phyloP scores from a whole-genome alignment of 78 protist genomes.

The Creolimax fragrantissima region DNA sequence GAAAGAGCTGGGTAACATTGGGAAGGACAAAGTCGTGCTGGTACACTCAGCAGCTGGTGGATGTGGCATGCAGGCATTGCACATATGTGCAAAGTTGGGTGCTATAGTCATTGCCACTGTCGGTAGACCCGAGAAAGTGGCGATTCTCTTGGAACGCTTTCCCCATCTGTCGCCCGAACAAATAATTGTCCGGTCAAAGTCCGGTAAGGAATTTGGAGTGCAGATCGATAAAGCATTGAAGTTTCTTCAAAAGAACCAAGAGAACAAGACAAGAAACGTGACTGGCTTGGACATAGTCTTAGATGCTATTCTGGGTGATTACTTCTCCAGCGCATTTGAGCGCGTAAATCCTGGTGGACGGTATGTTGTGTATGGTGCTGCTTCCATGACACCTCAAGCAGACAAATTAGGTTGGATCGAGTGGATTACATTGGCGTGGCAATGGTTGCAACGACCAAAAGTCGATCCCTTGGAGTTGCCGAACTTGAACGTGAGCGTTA shows the following conservation, averaged over 20 bases:
- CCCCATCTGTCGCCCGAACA: background rate
- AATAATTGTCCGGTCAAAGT: background rate
- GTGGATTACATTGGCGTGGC: background rate
- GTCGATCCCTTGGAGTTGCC: background rate
- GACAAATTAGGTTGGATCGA: background rate
- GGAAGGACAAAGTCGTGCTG: background rate
- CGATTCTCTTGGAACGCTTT: background rate
- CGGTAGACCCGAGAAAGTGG: constrained; percentile 1
- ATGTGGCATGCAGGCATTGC: background rate
- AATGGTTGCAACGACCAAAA: background rate
- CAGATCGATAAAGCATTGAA: background rate
- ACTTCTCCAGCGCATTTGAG: background rate
- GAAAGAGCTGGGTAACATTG: background rate
- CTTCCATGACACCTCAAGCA: background rate
- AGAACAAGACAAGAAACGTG: background rate
- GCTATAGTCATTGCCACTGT: constrained; percentile 4
- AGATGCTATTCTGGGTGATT: background rate
- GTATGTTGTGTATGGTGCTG: background rate
- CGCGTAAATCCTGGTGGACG: background rate
- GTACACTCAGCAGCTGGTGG: background rate
- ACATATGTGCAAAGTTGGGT: background rate
- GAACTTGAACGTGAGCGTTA: background rate
- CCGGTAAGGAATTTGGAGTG: background rate
- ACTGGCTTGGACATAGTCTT: background rate
- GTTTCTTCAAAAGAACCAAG: too few species aligned